phyloP scores from a whole-genome alignment of 2,329 filamentous ascomycete genomes.

The Stagonosporopsis rhizophila region DNA sequence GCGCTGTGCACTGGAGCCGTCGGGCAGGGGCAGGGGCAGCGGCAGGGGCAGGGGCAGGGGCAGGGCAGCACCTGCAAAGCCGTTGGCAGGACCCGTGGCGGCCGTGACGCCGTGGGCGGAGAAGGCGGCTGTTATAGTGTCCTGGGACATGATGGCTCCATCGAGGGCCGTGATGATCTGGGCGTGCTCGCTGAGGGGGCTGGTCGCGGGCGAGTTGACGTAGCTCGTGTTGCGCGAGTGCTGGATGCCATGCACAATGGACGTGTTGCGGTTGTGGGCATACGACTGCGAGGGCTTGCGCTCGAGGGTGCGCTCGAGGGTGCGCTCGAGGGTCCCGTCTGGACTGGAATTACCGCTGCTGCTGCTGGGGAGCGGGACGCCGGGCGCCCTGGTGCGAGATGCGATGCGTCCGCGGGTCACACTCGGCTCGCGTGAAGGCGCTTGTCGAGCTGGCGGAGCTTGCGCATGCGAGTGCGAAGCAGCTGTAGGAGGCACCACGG shows the following conservation, averaged over 20 bases:
- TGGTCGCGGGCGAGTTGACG: conserved; percentile 75
- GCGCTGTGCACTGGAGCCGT: conserved; percentile 32
- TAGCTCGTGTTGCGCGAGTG: conserved; percentile 90
- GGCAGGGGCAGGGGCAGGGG: conserved; percentile 13
- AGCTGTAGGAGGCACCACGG: conserved; percentile 43
- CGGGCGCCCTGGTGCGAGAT: conserved; percentile 55
- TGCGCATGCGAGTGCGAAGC: conserved; percentile 50
- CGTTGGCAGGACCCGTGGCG: conserved; percentile 18
- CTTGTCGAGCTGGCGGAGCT: conserved; percentile 48
- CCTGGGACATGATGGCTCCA: conserved; percentile 51
- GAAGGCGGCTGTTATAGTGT: conserved; percentile 48
- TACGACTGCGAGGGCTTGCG: conserved; percentile 60
- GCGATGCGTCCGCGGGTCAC: conserved; percentile 55
- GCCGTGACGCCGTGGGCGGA: conserved; percentile 38
- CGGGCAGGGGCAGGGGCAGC: conserved; percentile 16
- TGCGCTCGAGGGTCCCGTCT: conserved; percentile 54
- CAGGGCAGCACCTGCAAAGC: conserved; percentile 10
- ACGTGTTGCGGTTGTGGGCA: conserved; percentile 94
- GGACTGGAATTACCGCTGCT: conserved; percentile 47
- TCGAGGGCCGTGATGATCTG: conserved; percentile 63
- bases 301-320: conserved; percentile 58
- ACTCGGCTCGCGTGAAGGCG: conserved; percentile 52
- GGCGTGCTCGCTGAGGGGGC: conserved; percentile 86
- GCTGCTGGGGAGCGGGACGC: conserved; percentile 39
- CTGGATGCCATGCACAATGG: conserved; percentile 95